Percentiles rank a stretch among this genome's conserved stretches.
These are phyloP conservation scores for Vitis vinifera DNA, from an alignment of 164 flowering plant species.

Conservation along the genomic window ASM3070453v1 NC_081811.1:4396501-4397000, in stretches of 20 bases:
- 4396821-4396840: constrained; percentile 54
- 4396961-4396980: no score
- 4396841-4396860: constrained; percentile 66
- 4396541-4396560: constrained; percentile 26
- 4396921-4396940: not conserved
- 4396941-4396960: not conserved
- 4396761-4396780: constrained; percentile 44
- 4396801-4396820: constrained; percentile 55
- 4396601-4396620: constrained; percentile 60
- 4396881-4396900: not conserved
- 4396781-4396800: constrained; percentile 59
- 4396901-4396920: not conserved
- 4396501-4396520: constrained; percentile 59
- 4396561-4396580: constrained; percentile 25
- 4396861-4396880: constrained; percentile 44
- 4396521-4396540: constrained; percentile 31
- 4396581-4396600: constrained; percentile 50
- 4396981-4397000: not conserved
- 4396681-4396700: not conserved
- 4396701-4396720: not conserved
- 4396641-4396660: not conserved
- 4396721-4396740: not conserved
- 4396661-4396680: not conserved
- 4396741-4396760: not conserved
- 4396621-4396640: constrained; percentile 11